Evolutionary conservation across 2,329 filamentous ascomycete species (phyloP), one percentile per base, ranked within the genome.

Genomic region (Cordyceps militaris): DNA sequence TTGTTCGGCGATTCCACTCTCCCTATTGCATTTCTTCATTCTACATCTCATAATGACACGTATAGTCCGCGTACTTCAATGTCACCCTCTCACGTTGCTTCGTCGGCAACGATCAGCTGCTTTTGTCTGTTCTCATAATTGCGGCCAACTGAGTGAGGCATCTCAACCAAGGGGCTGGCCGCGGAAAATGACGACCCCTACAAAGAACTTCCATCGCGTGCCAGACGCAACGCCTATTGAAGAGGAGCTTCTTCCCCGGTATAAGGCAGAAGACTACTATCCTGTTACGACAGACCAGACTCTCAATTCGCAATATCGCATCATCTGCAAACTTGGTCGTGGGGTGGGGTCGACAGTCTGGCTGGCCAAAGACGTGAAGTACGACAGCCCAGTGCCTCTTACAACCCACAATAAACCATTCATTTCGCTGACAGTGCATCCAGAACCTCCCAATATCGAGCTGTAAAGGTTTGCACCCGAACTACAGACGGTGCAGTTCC

Each of bases 281-380:
- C 52, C 57, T 9, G 48, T 58, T 4, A 42, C 3, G 28, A 54
- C 26, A 28, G 57, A 32, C 14, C 13, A 59, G 38, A 53, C 38
- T 16, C 28, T 59, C 1, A 23, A 58, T 34, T 57, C 47, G 16
- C 53, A 49, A 23, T 59, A 61, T 47, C 57, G 34, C 11, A 44
- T 57, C 19, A 42, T 57, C 53, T 57, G 56, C 40, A 61, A 61
- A 36, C 57, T 61, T 52, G 60, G 60, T 19, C n/a, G 53, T 50
- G 57, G 57, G 1, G 44, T 58, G 19, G 52, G 58, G 16, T 61
- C 60, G n/a, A 61, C 60, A 2, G 58, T 59, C n/a, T 61, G 60
- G 60, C 53, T 59, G 13, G 50, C 50, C 34, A 26, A 52, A 55
- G 53, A 61, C n/a, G 21, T 49, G 3, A 58, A 47, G 60, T 56